These are phyloP conservation scores for Bondarzewia mesenterica DNA, from an alignment of 1,284 basidiomycete species.

Conservation along the genomic window DNA sequence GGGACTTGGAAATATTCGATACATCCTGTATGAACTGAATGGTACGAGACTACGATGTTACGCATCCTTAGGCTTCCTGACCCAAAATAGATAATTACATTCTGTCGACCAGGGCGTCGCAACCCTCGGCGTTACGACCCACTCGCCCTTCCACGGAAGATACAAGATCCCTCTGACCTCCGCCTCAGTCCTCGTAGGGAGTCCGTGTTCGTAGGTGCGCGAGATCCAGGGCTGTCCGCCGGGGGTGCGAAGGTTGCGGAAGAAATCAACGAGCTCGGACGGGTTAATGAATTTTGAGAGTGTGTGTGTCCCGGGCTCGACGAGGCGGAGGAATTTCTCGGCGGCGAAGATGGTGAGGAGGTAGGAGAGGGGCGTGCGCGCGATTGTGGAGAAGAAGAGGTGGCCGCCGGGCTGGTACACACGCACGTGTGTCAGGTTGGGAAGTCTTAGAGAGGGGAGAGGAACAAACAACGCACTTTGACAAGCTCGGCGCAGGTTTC, in stretches of 20 bases:
- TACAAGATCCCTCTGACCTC: constrained; percentile 82
- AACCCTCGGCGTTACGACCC: constrained; percentile 59
- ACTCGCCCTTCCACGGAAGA: constrained; percentile 67
- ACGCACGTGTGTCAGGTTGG: background rate
- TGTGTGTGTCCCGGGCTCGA: constrained; percentile 88
- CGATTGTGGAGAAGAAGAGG: constrained; percentile 93
- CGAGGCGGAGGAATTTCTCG: constrained; percentile 78
- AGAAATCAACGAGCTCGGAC: constrained; percentile 81
- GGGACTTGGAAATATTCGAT: too few relatives aligned
- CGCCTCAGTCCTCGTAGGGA: constrained; percentile 56
- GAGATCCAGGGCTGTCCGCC: constrained; percentile 34
- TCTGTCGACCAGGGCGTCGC: constrained; percentile 53
- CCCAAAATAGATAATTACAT: constrained; percentile 81
- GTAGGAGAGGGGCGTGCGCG: constrained; percentile 87
- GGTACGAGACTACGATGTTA: too few relatives aligned
- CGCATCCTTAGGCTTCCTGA: constrained; percentile 42
- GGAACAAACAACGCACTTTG: constrained; percentile 49
- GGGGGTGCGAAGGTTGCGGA: constrained; percentile 42
- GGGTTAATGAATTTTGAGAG: constrained; percentile 90
- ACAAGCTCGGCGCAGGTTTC: constrained; percentile 75
- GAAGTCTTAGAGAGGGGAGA: background rate
- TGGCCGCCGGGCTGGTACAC: constrained; percentile 83
- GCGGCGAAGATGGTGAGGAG: constrained; percentile 88
- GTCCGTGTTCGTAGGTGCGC: constrained; percentile 31
- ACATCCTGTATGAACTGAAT: too few relatives aligned